Conservation (phyloP, 176 grass and related monocot genomes). For the Phyllostachys edulis region DNA sequence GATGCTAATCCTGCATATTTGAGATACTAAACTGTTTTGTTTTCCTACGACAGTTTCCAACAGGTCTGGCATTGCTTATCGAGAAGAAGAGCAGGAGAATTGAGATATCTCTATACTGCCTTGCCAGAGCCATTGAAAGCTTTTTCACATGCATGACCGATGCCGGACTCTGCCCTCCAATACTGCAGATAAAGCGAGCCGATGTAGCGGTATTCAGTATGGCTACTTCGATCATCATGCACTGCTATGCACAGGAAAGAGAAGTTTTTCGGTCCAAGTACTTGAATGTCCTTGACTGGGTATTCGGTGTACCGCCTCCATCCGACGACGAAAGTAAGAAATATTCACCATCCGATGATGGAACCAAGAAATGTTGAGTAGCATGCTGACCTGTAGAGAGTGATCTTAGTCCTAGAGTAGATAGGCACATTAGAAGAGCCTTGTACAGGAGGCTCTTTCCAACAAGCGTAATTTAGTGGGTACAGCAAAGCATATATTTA, state of each 20-base stretch:
- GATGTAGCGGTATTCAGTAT: slow-evolving; percentile 86
- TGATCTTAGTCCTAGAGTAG: slow-evolving; percentile 17
- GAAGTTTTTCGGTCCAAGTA: slow-evolving; percentile 94
- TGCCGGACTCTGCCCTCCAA: slow-evolving; percentile 69
- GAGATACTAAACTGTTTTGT: slow-evolving; percentile 34
- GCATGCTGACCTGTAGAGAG: neutral
- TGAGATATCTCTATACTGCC: slow-evolving; percentile 94
- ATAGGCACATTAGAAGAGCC: slow-evolving; percentile 10
- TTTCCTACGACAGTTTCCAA: slow-evolving; percentile 57
- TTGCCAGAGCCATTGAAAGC: slow-evolving; percentile 85
- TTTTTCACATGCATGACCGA: slow-evolving; percentile 91
- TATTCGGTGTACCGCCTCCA: slow-evolving; percentile 71
- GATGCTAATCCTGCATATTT: neutral
- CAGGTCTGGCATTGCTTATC: slow-evolving; percentile 79
- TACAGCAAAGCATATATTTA: slow-evolving; percentile 36
- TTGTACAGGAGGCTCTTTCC: slow-evolving; percentile 27
- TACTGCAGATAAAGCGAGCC: slow-evolving; percentile 68
- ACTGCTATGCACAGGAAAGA: slow-evolving; percentile 91
- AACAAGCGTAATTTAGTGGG: neutral
- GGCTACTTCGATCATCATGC: slow-evolving; percentile 90
- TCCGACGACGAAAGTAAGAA: neutral
- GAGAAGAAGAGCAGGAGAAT: slow-evolving; percentile 93
- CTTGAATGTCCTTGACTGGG: slow-evolving; percentile 96
- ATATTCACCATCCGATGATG: slow-evolving; percentile 31
- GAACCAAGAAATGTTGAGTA: slow-evolving; percentile 30